These are phyloP conservation scores for Penicillium crystallinum DNA, from an alignment of 495 filamentous ascomycete genomes.

Conservation along the genomic window DNA sequence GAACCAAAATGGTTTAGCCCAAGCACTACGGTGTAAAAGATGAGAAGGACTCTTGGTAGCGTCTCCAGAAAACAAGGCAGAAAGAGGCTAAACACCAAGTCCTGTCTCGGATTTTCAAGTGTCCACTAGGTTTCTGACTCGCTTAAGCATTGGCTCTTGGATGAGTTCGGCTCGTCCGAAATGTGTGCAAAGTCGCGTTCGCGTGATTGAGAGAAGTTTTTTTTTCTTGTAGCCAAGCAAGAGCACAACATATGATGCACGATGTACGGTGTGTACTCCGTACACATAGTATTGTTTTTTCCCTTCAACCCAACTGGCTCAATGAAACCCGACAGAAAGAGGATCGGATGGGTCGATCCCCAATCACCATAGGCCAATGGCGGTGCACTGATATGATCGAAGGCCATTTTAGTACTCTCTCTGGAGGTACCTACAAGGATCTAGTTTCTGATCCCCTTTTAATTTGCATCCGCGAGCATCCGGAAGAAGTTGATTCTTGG, in stretches of 20 bases:
- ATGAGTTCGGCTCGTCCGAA: no score
- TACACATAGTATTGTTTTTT: no score
- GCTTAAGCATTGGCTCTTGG: slow-evolving; percentile 11
- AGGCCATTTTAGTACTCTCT: not conserved
- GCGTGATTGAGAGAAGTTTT: no score
- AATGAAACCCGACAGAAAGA: not conserved
- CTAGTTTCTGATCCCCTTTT: not conserved
- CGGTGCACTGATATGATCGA: not conserved
- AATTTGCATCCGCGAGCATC: not conserved
- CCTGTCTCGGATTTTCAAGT: slow-evolving; percentile 17
- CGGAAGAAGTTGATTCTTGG: not conserved
- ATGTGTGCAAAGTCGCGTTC: no score
- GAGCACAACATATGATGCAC: no score
- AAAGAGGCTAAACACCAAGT: slow-evolving; percentile 9
- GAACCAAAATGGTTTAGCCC: no score
- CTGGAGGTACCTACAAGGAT: not conserved
- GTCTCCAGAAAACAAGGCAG: slow-evolving; percentile 20
- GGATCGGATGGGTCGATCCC: not conserved
- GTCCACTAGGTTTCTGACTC: slow-evolving; percentile 7
- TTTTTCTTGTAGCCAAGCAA: no score
- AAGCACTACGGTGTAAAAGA: not conserved
- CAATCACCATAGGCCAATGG: slow-evolving; percentile 3
- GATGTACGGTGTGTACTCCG: no score
- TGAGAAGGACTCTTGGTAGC: not conserved
- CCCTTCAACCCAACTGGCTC: not conserved